A percentile compares a stretch with the other conserved stretches of the same genome.
Conservation (phyloP, 2,329 filamentous ascomycete species). For the Monosporascus sp. region DNA sequence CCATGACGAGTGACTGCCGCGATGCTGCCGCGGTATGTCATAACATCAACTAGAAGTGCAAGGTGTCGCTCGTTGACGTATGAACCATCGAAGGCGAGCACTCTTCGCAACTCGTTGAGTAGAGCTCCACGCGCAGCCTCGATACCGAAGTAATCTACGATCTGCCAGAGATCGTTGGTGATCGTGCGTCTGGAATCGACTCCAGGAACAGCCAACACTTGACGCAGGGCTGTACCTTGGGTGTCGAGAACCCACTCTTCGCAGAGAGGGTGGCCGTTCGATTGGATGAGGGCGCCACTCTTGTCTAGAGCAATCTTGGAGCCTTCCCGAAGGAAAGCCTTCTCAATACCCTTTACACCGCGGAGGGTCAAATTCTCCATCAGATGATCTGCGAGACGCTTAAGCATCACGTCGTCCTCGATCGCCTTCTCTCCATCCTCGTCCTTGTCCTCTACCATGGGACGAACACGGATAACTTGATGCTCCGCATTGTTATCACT, state of each 20-base stretch:
- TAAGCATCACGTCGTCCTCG: constrained; percentile 88
- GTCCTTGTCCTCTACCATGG: constrained; percentile 68
- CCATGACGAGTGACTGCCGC: constrained; percentile 97
- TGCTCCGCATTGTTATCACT: constrained; percentile 97
- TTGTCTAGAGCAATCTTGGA: constrained; percentile 60
- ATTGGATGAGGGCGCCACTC: constrained; percentile 69
- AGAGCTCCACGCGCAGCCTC: constrained; percentile 86
- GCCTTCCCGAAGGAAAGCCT: constrained; percentile 88
- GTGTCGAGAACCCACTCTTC: constrained; percentile 97
- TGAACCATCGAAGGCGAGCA: constrained; percentile 96
- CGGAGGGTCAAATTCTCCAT: constrained; percentile 87
- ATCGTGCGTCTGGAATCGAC: constrained; percentile 84
- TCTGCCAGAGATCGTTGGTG: constrained; percentile 93
- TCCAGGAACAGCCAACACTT: constrained; percentile 80
- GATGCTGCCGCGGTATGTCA: constrained; percentile 91
- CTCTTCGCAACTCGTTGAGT: constrained; percentile 82
- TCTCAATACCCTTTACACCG: constrained; percentile 81
- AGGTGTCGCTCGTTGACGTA: constrained; percentile 99
- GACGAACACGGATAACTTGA: constrained; percentile 88
- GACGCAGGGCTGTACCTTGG: constrained; percentile 78
- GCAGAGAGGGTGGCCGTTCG: constrained; percentile 69
- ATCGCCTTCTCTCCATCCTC: constrained; percentile 58
- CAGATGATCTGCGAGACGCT: constrained; percentile 86
- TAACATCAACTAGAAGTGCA: constrained; percentile 90
- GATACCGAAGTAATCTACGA: constrained; percentile 92